A percentile compares a stretch with the other conserved stretches of the same genome.
Conservation (phyloP, 768 basidiomycete species). For the Suillus cothurnatus region DNA sequence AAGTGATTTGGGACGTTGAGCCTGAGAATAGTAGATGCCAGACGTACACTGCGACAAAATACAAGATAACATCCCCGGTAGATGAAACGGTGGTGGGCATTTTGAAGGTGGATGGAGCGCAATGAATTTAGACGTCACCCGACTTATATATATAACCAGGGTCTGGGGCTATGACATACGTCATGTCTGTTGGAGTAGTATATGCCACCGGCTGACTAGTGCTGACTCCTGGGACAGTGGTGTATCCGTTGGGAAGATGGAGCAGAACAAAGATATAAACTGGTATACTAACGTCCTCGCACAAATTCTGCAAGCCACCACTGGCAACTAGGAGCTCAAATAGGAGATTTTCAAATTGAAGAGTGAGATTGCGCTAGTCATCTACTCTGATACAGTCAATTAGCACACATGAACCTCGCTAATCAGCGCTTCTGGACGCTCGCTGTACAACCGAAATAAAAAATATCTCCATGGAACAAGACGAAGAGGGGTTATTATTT, state of each 20-base stretch:
- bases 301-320: no score
- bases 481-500: no score
- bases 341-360: no score
- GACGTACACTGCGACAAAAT: slow-evolving; percentile 36
- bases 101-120: neutral
- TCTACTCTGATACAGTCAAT: no score
- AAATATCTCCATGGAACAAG: no score
- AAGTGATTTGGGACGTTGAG: neutral
- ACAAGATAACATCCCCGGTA: slow-evolving; percentile 37
- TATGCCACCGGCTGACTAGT: neutral
- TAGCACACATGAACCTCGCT: no score
- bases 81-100: slow-evolving; percentile 32
- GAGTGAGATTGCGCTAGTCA: no score
- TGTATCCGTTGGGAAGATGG: neutral
- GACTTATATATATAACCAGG: neutral
- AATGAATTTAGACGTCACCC: neutral
- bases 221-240: no score
- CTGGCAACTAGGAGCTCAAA: no score
- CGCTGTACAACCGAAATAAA: neutral
- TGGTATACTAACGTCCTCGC: no score
- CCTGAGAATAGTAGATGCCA: neutral
- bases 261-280: no score
- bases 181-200: neutral
- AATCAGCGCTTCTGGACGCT: neutral
- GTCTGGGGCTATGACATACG: neutral